Base-by-base conservation (phyloP, 345 rosid species). In the Pseudoturritis turrita region DNA sequence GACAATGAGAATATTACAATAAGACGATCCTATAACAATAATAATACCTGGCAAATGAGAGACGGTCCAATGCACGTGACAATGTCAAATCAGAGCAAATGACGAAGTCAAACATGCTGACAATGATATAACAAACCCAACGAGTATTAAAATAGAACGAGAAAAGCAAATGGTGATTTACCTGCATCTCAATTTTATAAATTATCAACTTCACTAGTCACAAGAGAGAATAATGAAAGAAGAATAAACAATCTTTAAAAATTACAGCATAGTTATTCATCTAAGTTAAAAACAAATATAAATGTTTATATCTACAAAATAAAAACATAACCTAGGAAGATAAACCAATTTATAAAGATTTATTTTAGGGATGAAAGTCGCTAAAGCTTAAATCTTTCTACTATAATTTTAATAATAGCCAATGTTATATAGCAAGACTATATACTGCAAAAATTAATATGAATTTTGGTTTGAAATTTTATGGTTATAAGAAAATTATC, bases 61-160 rank as follows among this genome's bases (percentile, higher is more conserved):
- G 60, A 47, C 12, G 51, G 50, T 56, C 51, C 50, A n/a, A 19
- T 65, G 60, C 77, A 74, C 67, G 77, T 74, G 77, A 65, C 52
- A 39, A 3, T 58, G 66, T 63, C 40, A 35, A 47, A 53, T 53
- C 40, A 44, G 6, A 54, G 46, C 10, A 35, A 54, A 54, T 55
- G 14, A 18, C 13, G 64, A 73, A 73, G 65, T 73, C 77, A 73
- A 33, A 73, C 58, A 62, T 33, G 53, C 61, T 51, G 69, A 71
- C 54, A 22, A 62, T 52, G 6, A 72, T 54, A 53, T 52, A 72
- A 40, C 54, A 53, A 71, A 71, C 55, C 37, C 26, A 33, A 62
- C 22, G 12, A 52, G 4, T 49, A 62, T 29, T 62, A 44, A 5
- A 3, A 21, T 11, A 15, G 26, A 44, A 29, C 26, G 55, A 62